Evolutionary conservation across 768 basidiomycete species (phyloP), one percentile per base, ranked within the genome.

Genomic region (Tricholoma matsutake): DNA sequence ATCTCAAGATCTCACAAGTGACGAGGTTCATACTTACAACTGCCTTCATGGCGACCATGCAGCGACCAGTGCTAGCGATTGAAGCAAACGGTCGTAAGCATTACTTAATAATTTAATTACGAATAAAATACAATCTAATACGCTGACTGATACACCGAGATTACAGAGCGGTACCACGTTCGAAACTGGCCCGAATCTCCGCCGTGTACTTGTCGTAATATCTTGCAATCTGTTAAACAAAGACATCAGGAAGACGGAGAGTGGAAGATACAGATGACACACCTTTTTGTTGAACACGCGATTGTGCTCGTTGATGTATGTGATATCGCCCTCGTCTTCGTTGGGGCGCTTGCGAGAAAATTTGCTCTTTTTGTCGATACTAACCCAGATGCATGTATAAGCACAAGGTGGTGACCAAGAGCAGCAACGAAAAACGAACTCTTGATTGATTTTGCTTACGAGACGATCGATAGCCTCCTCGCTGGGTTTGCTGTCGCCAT

Each of bases 241-340:
- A 4, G 43, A 35, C 56, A 43, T 63, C 31, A 60, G 49, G 45
- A 22, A 34, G 31, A 35, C n/a, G 25, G 22, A 47, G 32, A 8
- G 51, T 16, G 8, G 18, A 56, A 52, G 10, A 56, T 41, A 51
- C 18, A 32, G 49, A 31, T 32, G 28, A 64, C 73, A 16, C 28
- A 88, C 92, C 89, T 96, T 97, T 78, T 94, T 95, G 85, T 98
- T 97, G 83, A 97, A 98, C 52, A 97, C 94, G 64, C 94, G 86
- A 75, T 98, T 96, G 75, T 91, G 89, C 75, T 98, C 94, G 81
- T 99, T 99, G 84, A 99, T 99, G 72, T 98, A 99, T 5, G 95
- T 98, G 73, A 99, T 92, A 66, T 98, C 96, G 57, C 92, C 95
- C 62, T 96, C 90, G 56, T 92, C 92, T 68, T 98, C 95, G 78